A percentile compares a stretch with the other conserved stretches of the same genome.
These are phyloP conservation scores for Lanzia echinophila DNA, from an alignment of 2,329 filamentous ascomycete genomes.

Conservation along the genomic window DNA sequence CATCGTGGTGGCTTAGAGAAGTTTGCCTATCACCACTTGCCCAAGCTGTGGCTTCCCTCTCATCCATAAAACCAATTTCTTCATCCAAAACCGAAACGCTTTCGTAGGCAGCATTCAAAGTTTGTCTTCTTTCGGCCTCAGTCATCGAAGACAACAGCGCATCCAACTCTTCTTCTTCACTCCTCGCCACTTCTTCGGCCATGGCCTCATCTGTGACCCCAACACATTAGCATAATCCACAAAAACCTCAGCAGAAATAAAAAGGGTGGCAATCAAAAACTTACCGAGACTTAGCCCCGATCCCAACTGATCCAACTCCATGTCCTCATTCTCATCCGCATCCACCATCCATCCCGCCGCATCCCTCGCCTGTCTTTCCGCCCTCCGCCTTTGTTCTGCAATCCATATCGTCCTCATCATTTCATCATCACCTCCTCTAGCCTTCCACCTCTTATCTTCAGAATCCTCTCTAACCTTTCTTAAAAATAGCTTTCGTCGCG, in stretches of 20 bases:
- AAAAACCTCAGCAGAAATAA: neutral
- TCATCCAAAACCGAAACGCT: constrained; percentile 8
- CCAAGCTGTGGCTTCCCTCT: neutral
- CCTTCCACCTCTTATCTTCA: constrained; percentile 53
- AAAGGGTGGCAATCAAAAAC: neutral
- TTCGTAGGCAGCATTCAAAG: constrained; percentile 3
- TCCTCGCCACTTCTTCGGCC: constrained; percentile 43
- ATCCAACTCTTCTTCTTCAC: constrained; percentile 52
- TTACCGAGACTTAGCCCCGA: constrained; percentile 9
- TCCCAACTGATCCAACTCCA: constrained; percentile 1
- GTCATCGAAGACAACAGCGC: constrained; percentile 45
- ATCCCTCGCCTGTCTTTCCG: constrained; percentile 27
- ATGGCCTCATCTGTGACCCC: constrained; percentile 33
- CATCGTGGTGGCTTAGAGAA: neutral
- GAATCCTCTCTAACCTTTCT: constrained; percentile 56
- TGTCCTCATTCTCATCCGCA: constrained; percentile 13
- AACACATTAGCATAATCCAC: constrained; percentile 3
- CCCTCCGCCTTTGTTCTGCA: constrained; percentile 32
- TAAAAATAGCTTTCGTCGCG: constrained; percentile 61
- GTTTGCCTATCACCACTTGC: neutral
- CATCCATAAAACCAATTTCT: constrained; percentile 2
- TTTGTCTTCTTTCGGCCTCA: constrained; percentile 23
- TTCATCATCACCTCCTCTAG: constrained; percentile 57
- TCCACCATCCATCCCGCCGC: constrained; percentile 20
- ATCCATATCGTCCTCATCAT: constrained; percentile 36